Evolutionary conservation across 2,329 filamentous ascomycete genomes (phyloP).

Genomic region (Penicillium paneum): DNA sequence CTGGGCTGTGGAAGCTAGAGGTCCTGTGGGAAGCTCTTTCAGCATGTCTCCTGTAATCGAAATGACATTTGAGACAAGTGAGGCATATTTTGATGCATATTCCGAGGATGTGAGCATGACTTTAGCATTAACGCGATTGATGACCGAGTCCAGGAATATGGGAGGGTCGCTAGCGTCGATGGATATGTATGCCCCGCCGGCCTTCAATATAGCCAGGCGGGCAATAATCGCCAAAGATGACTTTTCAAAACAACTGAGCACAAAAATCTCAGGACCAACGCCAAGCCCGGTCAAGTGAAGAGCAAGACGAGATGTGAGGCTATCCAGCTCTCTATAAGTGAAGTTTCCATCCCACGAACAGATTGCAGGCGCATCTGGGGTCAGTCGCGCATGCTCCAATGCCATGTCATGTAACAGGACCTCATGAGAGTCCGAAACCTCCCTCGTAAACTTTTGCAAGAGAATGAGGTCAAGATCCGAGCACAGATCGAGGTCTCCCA

Average conservation of each 20-base stretch:
- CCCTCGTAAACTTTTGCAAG: background rate
- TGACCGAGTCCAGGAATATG: background rate
- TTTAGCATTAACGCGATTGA: background rate
- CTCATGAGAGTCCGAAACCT: background rate
- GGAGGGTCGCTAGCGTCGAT: background rate
- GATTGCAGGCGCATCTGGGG: background rate
- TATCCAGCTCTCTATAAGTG: background rate
- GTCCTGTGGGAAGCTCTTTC: background rate
- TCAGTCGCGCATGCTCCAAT: background rate
- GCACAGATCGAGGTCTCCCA: background rate
- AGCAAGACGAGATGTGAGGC: background rate
- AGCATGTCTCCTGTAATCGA: background rate
- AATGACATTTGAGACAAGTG: background rate
- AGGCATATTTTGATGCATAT: background rate
- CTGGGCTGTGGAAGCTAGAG: background rate
- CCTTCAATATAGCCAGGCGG: background rate
- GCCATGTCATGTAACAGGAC: background rate
- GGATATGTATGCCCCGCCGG: background rate
- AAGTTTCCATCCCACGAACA: background rate
- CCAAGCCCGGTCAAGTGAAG: background rate
- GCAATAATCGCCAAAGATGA: background rate
- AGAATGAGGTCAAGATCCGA: background rate
- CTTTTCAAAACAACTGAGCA: background rate
- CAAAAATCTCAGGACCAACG: background rate
- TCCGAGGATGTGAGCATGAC: background rate